phyloP scores from a whole-genome alignment of 371 early-diverging fungal genomes.

The Fennellomyces sp. region DNA sequence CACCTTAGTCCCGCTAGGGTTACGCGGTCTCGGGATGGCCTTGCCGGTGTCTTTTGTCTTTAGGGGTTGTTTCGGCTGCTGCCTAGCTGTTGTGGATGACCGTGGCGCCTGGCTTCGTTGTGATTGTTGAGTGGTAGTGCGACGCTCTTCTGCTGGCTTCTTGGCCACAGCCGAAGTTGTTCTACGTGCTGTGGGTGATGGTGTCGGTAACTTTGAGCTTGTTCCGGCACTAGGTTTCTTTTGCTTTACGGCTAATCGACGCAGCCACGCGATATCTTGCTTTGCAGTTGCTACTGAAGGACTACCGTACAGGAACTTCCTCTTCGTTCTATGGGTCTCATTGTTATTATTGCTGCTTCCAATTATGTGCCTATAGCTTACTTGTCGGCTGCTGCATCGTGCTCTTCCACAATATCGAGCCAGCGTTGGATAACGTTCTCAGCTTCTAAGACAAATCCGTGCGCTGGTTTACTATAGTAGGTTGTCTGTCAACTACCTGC shows the following conservation, averaged over 20 bases:
- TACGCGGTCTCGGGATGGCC: too few relatives aligned
- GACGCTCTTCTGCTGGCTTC: conserved; percentile 1
- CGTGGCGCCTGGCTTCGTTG: not conserved
- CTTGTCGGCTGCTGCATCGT: conserved; percentile 4
- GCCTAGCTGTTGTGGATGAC: too few relatives aligned
- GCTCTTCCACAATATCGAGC: conserved; percentile 16
- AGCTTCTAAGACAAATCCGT: conserved; percentile 35
- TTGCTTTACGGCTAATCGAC: not conserved
- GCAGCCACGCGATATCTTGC: conserved; percentile 14
- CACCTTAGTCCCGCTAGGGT: too few relatives aligned
- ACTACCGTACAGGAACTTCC: conserved; percentile 13
- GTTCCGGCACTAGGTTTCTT: not conserved
- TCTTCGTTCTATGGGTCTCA: not conserved
- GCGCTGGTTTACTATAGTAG: conserved; percentile 19
- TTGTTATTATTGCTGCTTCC: not conserved
- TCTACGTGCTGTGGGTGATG: conserved; percentile 5
- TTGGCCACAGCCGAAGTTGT: conserved; percentile 7
- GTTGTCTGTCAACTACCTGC: not conserved
- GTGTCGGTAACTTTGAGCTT: not conserved
- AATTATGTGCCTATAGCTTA: not conserved
- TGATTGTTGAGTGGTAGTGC: not conserved
- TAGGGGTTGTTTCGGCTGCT: too few relatives aligned
- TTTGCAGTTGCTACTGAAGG: conserved; percentile 13
- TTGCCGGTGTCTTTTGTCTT: too few relatives aligned
- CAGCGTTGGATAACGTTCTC: conserved; percentile 26